These are phyloP conservation scores for Medicago ruthenica DNA, from an alignment of 306 rosid genomes.

Conservation along the genomic window DNA sequence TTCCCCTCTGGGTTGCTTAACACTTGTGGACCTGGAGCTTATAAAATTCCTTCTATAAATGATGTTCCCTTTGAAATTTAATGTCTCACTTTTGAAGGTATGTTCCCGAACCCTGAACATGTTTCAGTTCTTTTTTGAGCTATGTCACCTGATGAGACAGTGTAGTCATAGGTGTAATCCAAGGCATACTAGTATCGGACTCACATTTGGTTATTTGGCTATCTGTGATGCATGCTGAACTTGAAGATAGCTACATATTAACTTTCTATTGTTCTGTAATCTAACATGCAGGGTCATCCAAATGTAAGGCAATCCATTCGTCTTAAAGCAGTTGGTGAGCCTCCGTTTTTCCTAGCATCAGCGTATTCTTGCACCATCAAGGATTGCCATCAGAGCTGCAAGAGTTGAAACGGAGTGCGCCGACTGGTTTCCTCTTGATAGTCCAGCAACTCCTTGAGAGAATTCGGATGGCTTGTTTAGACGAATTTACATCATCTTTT, in stretches of 20 bases:
- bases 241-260: constrained; percentile 11
- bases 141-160: background rate
- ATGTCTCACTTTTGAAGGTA: constrained; percentile 92
- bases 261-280: constrained; percentile 24
- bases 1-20: constrained; percentile 72
- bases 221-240: background rate
- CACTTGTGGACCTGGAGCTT: constrained; percentile 88
- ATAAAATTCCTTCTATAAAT: constrained; percentile 87
- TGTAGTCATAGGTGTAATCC: constrained; percentile 24
- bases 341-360: constrained; percentile 94
- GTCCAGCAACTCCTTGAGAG: constrained; percentile 95
- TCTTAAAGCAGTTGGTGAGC: constrained; percentile 98
- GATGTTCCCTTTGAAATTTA: constrained; percentile 81
- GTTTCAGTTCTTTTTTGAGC: constrained; percentile 31
- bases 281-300: constrained; percentile 79
- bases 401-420: constrained; percentile 65
- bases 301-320: constrained; percentile 91
- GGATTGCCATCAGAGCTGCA: constrained; percentile 81
- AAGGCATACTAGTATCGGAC: background rate
- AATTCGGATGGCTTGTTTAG: constrained; percentile 92
- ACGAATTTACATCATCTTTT: constrained; percentile 59
- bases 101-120: constrained; percentile 34
- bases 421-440: constrained; percentile 96
- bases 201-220: constrained; percentile 20
- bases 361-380: constrained; percentile 84